A percentile compares a stretch with the other conserved stretches of the same genome.
phyloP scores from a whole-genome alignment of 495 filamentous ascomycete species.

The Parachaetomium inaequale region DNA sequence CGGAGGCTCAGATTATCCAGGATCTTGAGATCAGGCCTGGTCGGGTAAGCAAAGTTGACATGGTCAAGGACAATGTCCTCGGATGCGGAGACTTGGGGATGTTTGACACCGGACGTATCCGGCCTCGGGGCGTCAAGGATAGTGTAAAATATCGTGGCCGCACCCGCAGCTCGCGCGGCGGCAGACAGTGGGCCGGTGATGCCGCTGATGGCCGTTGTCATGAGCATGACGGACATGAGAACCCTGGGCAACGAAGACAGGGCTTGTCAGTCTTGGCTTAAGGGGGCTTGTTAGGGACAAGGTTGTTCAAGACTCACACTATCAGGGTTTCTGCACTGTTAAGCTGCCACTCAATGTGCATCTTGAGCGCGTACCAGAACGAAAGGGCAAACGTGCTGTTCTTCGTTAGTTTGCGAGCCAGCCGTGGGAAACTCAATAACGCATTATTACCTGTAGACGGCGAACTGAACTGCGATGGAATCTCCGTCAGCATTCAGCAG shows the following conservation, averaged over 20 bases:
- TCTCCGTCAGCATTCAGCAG: slow-evolving; percentile 10
- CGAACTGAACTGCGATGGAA: slow-evolving; percentile 37
- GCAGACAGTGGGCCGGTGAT: slow-evolving; percentile 51
- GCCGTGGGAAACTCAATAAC: neutral
- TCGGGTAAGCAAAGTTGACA: slow-evolving; percentile 63
- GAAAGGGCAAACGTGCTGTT: slow-evolving; percentile 44
- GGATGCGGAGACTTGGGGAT: slow-evolving; percentile 43
- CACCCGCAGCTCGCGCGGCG: slow-evolving; percentile 50
- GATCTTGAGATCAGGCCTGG: slow-evolving; percentile 56
- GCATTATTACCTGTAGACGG: slow-evolving; percentile 43
- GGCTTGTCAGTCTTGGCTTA: neutral
- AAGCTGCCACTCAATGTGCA: slow-evolving; percentile 29
- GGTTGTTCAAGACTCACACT: slow-evolving; percentile 38
- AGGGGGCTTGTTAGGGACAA: neutral
- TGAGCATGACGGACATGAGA: slow-evolving; percentile 56
- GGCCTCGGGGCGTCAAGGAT: slow-evolving; percentile 53
- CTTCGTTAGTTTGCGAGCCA: slow-evolving; percentile 11
- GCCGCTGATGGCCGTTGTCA: slow-evolving; percentile 47
- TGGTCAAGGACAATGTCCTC: slow-evolving; percentile 57
- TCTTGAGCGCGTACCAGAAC: slow-evolving; percentile 42
- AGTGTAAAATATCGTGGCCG: slow-evolving; percentile 54
- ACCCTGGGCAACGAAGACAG: slow-evolving; percentile 32
- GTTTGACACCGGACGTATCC: slow-evolving; percentile 43
- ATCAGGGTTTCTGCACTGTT: slow-evolving; percentile 43
- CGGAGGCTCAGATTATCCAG: slow-evolving; percentile 50